phyloP scores from a whole-genome alignment of 169 alveolate genomes.

The Cryptosporidium muris region DNA sequence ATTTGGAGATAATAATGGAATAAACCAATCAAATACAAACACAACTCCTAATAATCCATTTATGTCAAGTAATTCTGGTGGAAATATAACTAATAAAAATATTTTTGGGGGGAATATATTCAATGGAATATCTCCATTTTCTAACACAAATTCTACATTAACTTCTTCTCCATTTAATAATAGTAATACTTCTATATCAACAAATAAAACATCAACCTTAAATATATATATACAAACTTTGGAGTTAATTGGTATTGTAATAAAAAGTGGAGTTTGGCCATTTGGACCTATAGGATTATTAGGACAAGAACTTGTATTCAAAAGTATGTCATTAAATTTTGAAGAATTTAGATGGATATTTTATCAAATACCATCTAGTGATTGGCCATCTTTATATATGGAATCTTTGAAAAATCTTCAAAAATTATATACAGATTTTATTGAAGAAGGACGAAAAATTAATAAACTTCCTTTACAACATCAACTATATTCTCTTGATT shows the following conservation, averaged over 20 bases:
- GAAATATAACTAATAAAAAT: too few relatives aligned
- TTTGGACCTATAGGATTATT: slow-evolving; percentile 49
- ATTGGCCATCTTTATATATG: slow-evolving; percentile 27
- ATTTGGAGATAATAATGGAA: background rate
- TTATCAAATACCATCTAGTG: slow-evolving; percentile 20
- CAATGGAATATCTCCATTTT: too few relatives aligned
- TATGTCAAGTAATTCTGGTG: too few relatives aligned
- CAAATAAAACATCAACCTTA: background rate
- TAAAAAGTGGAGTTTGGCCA: slow-evolving; percentile 70
- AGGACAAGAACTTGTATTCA: slow-evolving; percentile 21
- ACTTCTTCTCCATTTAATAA: background rate
- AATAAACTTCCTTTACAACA: slow-evolving; percentile 20
- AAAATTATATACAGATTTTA: slow-evolving; percentile 4
- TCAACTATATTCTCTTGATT: slow-evolving; percentile 20
- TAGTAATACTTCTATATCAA: background rate
- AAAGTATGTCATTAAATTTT: slow-evolving; percentile 39
- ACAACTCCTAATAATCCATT: too few relatives aligned
- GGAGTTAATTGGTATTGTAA: slow-evolving; percentile 41
- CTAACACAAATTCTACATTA: too few relatives aligned
- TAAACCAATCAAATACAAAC: too few relatives aligned
- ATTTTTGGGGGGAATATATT: too few relatives aligned
- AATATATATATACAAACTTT: slow-evolving; percentile 26
- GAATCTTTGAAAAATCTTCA: slow-evolving; percentile 15
- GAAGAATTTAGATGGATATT: slow-evolving; percentile 63
- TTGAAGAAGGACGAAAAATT: slow-evolving; percentile 20